Percentiles rank a stretch among this genome's conserved stretches.
phyloP scores from a whole-genome alignment of 2,329 filamentous ascomycete species.

The Aspergillus felis region DNA sequence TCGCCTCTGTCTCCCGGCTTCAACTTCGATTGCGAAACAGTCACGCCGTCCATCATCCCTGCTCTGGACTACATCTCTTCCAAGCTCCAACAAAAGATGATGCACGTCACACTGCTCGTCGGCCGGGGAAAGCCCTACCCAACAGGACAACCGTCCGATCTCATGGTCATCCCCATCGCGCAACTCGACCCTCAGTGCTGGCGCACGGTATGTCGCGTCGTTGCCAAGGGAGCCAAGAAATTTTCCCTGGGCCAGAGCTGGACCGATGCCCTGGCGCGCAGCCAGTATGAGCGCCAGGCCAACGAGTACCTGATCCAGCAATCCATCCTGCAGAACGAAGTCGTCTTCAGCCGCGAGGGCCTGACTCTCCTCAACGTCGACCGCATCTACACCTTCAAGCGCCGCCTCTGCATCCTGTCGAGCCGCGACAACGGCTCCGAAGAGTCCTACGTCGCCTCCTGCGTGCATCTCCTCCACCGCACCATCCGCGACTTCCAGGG shows the following conservation, averaged over 20 bases:
- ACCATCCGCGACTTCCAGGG: constrained; percentile 39
- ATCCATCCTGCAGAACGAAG: constrained; percentile 43
- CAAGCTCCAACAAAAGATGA: constrained; percentile 36
- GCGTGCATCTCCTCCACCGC: constrained; percentile 38
- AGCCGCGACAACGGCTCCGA: constrained; percentile 23
- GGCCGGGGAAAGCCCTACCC: constrained; percentile 38
- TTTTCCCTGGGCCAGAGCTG: constrained; percentile 38
- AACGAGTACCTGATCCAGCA: constrained; percentile 41
- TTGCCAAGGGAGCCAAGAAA: constrained; percentile 34
- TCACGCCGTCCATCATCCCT: constrained; percentile 34
- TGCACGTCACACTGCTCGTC: constrained; percentile 40
- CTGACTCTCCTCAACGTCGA: constrained; percentile 43
- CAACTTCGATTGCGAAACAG: constrained; percentile 35
- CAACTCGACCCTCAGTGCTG: constrained; percentile 27
- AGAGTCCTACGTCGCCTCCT: constrained; percentile 36
- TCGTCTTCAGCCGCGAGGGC: constrained; percentile 43
- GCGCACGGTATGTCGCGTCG: constrained; percentile 30
- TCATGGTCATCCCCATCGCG: constrained; percentile 37
- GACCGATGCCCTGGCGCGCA: constrained; percentile 35
- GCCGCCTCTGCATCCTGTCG: constrained; percentile 38
- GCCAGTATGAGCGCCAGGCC: constrained; percentile 31
- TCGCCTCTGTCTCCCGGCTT: constrained; percentile 37
- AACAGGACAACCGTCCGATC: constrained; percentile 34
- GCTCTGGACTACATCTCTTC: constrained; percentile 40
- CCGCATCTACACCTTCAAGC: constrained; percentile 44